Base-by-base conservation (phyloP, 306 rosid genomes). In the Inga oerstediana region DNA sequence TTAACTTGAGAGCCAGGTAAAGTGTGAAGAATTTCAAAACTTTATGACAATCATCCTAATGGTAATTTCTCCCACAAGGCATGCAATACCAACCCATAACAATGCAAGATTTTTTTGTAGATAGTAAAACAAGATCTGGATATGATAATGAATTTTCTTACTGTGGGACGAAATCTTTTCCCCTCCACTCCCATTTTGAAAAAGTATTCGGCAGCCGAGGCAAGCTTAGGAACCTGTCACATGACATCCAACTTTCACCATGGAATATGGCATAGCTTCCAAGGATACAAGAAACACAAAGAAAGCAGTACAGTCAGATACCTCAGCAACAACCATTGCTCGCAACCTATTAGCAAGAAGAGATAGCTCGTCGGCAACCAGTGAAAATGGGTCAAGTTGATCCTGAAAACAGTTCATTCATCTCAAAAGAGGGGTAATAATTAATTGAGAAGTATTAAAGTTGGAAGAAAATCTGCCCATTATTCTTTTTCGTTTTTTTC, bases 171-270 rank as follows among this genome's bases (percentile, higher is more conserved):
- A 84, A 95, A 93, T 83, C 98, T 90, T 79, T 95, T 95, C 78
- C 98, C 98, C 87, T 95, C 98, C 72, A 93, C 96, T 48, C 98
- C 99, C 91, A 95, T 83, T 87, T 91, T 95, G 88, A 95, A 95
- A 81, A 95, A 91, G 87, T 92, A 93, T 80, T 95, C 99, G 69
- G 99, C 99, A 82, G 97, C 95, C 0, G 94, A 91, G 56, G 98
- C 98, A 89, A 95, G 99, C 91, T 95, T 95, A 14, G 99, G 99
- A 72, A 95, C 99, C 99, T 95, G 91, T 45, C 81, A 75, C 51
- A 79, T 17, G n/a, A 77, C 76, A 84, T 76, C 79, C 79, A 80
- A 69, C 45, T 79, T 30, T 82, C 84, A 75, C 44, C 32, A 37
- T 37, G 30, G 77, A 1, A 27, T 34, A 17, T 32, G 19, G 22